Percentiles rank a stretch among this genome's conserved stretches.
phyloP scores from a whole-genome alignment of 2,329 filamentous ascomycete species.

The Coleophoma cylindrospora region DNA sequence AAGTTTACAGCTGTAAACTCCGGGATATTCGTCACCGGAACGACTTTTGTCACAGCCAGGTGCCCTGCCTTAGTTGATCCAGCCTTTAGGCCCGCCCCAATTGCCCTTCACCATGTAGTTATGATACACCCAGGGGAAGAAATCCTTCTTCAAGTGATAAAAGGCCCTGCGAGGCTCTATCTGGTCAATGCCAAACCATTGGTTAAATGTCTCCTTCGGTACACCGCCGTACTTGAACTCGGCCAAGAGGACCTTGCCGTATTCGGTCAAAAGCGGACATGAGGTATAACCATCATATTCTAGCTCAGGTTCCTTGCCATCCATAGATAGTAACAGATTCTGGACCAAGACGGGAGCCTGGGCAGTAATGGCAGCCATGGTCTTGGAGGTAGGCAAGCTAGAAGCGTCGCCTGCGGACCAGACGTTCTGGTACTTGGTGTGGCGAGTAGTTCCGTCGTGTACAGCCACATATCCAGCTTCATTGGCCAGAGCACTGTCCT shows the following conservation, averaged over 20 bases:
- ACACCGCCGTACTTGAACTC: conserved; percentile 62
- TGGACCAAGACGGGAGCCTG: conserved; percentile 45
- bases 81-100: conserved; percentile 62
- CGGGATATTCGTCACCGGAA: no score
- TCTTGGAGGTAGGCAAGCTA: conserved; percentile 54
- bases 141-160: conserved; percentile 61
- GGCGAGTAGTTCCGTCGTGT: conserved; percentile 44
- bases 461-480: conserved; percentile 53
- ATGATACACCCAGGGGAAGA: conserved; percentile 63
- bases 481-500: conserved; percentile 48
- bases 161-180: conserved; percentile 48
- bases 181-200: conserved; percentile 51
- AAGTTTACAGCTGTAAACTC: no score
- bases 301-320: conserved; percentile 38
- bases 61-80: conserved; percentile 25
- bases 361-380: conserved; percentile 45
- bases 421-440: conserved; percentile 49
- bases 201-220: conserved; percentile 57
- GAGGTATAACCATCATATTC: conserved; percentile 51
- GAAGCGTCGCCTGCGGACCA: conserved; percentile 57
- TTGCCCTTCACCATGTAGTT: conserved; percentile 55
- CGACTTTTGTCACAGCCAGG: no score
- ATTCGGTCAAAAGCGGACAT: conserved; percentile 48
- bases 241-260: conserved; percentile 57
- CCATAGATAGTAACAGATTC: conserved; percentile 38